phyloP scores from a whole-genome alignment of 2,329 filamentous ascomycete species.

The Thielaviopsis cerberus region DNA sequence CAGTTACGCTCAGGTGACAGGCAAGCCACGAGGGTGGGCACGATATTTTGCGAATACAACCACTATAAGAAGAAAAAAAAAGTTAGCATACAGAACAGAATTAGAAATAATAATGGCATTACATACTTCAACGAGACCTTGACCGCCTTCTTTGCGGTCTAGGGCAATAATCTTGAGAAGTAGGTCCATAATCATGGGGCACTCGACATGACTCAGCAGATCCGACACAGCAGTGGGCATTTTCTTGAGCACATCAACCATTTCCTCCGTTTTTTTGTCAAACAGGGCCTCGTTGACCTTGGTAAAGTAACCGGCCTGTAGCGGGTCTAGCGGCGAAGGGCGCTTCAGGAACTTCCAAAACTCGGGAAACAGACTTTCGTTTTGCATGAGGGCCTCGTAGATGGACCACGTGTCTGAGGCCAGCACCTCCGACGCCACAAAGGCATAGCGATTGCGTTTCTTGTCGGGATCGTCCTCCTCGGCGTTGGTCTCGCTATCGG shows the following conservation, averaged over 20 bases:
- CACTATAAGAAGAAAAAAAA: slow-evolving; percentile 35
- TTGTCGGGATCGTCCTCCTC: slow-evolving; percentile 68
- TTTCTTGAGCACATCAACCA: slow-evolving; percentile 76
- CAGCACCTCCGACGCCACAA: slow-evolving; percentile 78
- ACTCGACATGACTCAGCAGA: slow-evolving; percentile 85
- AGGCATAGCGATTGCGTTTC: slow-evolving; percentile 82
- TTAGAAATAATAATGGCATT: slow-evolving; percentile 19
- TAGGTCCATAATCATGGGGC: slow-evolving; percentile 95
- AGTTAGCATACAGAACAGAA: slow-evolving; percentile 8
- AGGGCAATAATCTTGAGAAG: slow-evolving; percentile 91
- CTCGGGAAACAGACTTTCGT: slow-evolving; percentile 53
- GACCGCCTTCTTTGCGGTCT: slow-evolving; percentile 77
- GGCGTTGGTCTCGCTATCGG: slow-evolving; percentile 27
- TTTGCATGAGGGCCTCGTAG: slow-evolving; percentile 77
- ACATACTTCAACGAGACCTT: slow-evolving; percentile 84
- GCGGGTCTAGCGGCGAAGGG: slow-evolving; percentile 69
- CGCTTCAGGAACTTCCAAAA: slow-evolving; percentile 86
- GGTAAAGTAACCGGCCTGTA: slow-evolving; percentile 94
- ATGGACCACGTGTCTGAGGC: slow-evolving; percentile 96
- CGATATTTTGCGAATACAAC: slow-evolving; percentile 75
- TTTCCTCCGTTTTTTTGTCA: slow-evolving; percentile 94
- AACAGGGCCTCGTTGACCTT: slow-evolving; percentile 97
- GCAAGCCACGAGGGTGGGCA: slow-evolving; percentile 72
- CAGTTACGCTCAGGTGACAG: slow-evolving; percentile 69
- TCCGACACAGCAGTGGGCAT: slow-evolving; percentile 65